Conservation (phyloP, 441 rosid genomes). For the Viola pubescens region DNA sequence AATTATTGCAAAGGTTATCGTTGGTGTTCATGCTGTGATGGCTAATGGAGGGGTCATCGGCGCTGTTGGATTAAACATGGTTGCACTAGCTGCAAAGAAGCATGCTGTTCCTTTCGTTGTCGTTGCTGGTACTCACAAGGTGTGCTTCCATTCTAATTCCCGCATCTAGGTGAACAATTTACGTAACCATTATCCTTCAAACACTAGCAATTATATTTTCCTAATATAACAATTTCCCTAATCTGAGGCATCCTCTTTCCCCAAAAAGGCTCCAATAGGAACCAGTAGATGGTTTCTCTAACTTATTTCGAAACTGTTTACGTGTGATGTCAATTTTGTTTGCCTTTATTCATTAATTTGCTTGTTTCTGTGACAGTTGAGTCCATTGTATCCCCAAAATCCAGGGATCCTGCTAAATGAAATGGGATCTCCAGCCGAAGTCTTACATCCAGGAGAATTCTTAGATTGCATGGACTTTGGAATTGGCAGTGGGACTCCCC, state of each 20-base stretch:
- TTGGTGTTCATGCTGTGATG: conserved; percentile 85
- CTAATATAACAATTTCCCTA: too few species aligned
- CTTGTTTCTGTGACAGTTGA: conserved; percentile 37
- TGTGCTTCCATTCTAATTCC: conserved; percentile 11
- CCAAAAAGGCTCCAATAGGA: too few species aligned
- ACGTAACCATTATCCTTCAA: neutral
- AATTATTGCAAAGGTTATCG: conserved; percentile 44
- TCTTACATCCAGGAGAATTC: conserved; percentile 71
- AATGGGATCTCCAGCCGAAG: conserved; percentile 68
- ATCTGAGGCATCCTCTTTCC: too few species aligned
- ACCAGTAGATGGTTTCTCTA: neutral
- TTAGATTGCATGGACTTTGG: conserved; percentile 71
- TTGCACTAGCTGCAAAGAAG: conserved; percentile 72
- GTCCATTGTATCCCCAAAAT: conserved; percentile 79
- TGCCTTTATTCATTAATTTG: neutral
- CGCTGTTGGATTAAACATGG: conserved; percentile 81
- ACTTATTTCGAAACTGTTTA: neutral
- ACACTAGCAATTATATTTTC: neutral
- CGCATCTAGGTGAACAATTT: neutral
- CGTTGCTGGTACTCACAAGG: conserved; percentile 83
- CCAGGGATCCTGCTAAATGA: conserved; percentile 69
- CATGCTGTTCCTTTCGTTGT: conserved; percentile 89
- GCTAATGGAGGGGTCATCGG: conserved; percentile 83
- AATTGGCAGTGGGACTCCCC: conserved; percentile 45
- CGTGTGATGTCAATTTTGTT: neutral